Evolutionary conservation across 2,329 filamentous ascomycete genomes (phyloP), one percentile per base, ranked within the genome.

Genomic region (Cercospora berteroae): DNA sequence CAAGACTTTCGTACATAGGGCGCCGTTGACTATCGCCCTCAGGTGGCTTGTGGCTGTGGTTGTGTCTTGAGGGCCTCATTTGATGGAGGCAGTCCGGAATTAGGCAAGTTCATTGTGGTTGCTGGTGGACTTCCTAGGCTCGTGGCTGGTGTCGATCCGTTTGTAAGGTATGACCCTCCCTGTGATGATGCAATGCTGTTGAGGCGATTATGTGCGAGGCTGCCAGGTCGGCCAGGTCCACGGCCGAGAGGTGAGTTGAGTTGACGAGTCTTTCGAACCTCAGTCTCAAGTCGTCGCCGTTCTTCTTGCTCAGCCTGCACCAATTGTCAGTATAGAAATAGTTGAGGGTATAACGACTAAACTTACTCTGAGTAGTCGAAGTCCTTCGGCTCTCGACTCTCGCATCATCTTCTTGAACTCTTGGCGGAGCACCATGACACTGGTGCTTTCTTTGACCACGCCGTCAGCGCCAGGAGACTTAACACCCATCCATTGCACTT

Each of bases 391-490:
- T 69, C 89, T 86, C 58, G 88, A 88, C 74, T 92, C 89, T 70
- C 88, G 84, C 89, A 92, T 91, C 89, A 92, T 92, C 81, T 90
- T 91, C 82, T 90, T 91, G 77, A 92, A 92, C 77, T 92, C 90
- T 69, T 88, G 89, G 78, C 88, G 88, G 74, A 92, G 75, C 48
- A 91, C 88, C 79, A 86, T 86, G 25, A 88, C 89, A 72, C 88
- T 90, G 10, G 88, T 91, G 9, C 83, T 86, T 70, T 89, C 87
- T 67, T 79, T 77, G 33, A 70, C 66, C 39, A 68, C 69, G 39
- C 67, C 68, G 23, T 72, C 71, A 27, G 39, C 70, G 74, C 64
- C 80, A 13, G 86, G 84, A 73, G 84, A 86, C 75, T 83, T 85
- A 33, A 86, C 80, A 5, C 89, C 89, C 73, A 92, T 79, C 84